Percentiles rank a stretch among this genome's conserved stretches.
phyloP scores from a whole-genome alignment of 148 eudicot genomes.

The Dianthus caryophyllus region DNA sequence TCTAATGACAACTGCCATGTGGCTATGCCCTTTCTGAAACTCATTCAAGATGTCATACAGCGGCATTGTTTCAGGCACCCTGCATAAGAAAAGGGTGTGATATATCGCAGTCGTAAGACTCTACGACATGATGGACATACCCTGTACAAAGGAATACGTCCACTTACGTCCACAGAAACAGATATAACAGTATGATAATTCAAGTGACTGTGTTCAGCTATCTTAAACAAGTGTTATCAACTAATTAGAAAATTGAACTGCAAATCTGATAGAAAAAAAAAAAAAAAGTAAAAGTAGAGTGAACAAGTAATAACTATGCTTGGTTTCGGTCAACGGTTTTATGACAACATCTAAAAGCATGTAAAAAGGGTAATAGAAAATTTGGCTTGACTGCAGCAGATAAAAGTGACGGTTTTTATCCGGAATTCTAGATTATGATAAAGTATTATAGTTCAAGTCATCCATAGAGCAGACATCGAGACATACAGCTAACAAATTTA shows the following conservation, averaged over 20 bases:
- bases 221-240: background rate
- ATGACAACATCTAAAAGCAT: too few relatives aligned
- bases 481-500: too few relatives aligned
- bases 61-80: constrained; percentile 82
- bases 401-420: too few relatives aligned
- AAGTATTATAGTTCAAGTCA: background rate
- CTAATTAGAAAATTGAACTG: too few relatives aligned
- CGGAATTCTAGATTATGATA: background rate
- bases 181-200: background rate
- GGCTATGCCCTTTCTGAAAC: constrained; percentile 98
- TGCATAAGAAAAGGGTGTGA: constrained; percentile 16
- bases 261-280: too few relatives aligned
- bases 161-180: background rate
- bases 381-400: too few relatives aligned
- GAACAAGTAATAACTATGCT: background rate
- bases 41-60: constrained; percentile 92
- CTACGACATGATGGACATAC: background rate
- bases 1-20: constrained; percentile 89
- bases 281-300: too few relatives aligned
- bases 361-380: too few relatives aligned
- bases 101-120: too few relatives aligned
- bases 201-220: background rate
- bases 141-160: background rate
- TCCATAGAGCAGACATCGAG: background rate
- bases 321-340: background rate